phyloP scores from a whole-genome alignment of 768 basidiomycete genomes.

The Kondoa malvinella region DNA sequence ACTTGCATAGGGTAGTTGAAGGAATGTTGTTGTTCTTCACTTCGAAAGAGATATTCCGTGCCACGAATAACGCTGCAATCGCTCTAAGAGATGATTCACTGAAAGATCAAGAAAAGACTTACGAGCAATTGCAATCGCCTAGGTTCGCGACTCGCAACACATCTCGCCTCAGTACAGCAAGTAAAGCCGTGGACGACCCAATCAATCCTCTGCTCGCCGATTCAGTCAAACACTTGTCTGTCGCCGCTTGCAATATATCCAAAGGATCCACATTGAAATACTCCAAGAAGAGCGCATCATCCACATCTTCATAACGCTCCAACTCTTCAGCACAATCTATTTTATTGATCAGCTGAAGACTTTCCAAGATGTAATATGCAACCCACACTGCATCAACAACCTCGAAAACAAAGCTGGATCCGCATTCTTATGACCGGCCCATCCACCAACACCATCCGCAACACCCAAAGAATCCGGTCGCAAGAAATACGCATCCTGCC shows the following conservation, averaged over 20 bases:
- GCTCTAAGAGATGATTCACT: neutral
- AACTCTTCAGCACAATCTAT: conserved; percentile 24
- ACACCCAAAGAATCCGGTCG: conserved; percentile 65
- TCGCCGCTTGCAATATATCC: conserved; percentile 37
- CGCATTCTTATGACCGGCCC: conserved; percentile 42
- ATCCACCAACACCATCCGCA: conserved; percentile 88
- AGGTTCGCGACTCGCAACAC: conserved; percentile 67
- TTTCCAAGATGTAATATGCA: neutral
- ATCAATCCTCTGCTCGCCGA: conserved; percentile 37
- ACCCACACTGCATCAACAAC: conserved; percentile 53
- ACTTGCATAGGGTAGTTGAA: conserved; percentile 54
- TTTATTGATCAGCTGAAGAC: neutral
- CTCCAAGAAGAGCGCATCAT: conserved; percentile 55
- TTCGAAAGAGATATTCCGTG: conserved; percentile 62
- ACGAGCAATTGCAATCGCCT: conserved; percentile 52
- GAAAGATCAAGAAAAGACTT: neutral
- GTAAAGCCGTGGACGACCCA: conserved; percentile 35
- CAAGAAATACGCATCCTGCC: conserved; percentile 32
- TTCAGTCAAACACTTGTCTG: conserved; percentile 30
- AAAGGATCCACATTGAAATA: conserved; percentile 32
- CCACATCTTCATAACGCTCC: conserved; percentile 37
- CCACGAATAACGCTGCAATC: conserved; percentile 50
- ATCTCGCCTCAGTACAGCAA: conserved; percentile 36
- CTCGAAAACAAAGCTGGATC: conserved; percentile 40
- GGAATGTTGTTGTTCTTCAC: conserved; percentile 83